Evolutionary conservation across 305 asterid species (phyloP), one percentile per base, ranked within the genome.

Genomic region (Rubia peregrina): DNA sequence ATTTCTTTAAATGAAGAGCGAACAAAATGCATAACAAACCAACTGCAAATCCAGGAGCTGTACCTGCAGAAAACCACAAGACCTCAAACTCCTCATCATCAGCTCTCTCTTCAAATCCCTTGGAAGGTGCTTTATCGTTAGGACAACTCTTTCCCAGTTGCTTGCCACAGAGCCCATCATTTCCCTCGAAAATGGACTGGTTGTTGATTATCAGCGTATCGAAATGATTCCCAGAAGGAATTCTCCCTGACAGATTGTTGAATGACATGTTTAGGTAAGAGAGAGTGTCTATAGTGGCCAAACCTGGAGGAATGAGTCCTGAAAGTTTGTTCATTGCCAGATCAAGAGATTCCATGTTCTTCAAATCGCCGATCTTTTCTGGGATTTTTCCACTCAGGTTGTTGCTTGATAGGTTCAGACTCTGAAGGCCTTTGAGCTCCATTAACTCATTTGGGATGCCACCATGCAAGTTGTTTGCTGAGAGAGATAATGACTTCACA

Each of bases 391-490:
- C 56, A 16, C n/a, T 49, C 17, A 49, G 5, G 17, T 14, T 13
- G 11, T 49, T 49, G 0, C 17, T 49, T 16, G 56, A 49, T 49
- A 49, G 56, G 11, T 49, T 49, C 17, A 49, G 19, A 49, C 56
- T 49, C 11, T 49, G 56, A 12, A 49, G 56, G n/a, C 17, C 56
- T 49, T 16, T 6, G 11, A 49, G 56, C 56, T 60, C 64, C 64
- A 60, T 60, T 60, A 60, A 60, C 64, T 60, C 64, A 60, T 60
- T 9, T 7, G 64, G 64, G 38, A 60, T 60, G 40, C 13, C 64
- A 22, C 64, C 64, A 1, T 22, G 40, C 33, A 60, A 4, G 9
- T 60, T 60, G 40, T 60, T 60, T 60, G 40, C 64, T 60, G 40
- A 60, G 2, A 60, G 40, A 5, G 16, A 22, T 24, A 60, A 13